Conservation (phyloP, 768 basidiomycete species). For the Tremella fuciformis region DNA sequence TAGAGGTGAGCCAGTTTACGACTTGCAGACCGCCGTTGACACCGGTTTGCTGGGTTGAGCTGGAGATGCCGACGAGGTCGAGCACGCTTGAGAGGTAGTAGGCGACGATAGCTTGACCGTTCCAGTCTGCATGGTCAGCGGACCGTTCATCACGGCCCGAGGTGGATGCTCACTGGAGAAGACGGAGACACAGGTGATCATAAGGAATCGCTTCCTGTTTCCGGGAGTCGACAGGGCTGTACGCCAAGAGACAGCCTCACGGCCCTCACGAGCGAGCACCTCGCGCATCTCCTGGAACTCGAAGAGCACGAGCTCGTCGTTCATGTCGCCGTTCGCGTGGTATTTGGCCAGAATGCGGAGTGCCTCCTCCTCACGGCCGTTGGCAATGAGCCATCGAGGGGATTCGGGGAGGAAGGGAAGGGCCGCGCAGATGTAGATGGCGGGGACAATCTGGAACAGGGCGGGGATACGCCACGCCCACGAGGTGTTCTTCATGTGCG, state of each 20-base stretch:
- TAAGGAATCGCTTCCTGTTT: slow-evolving; percentile 53
- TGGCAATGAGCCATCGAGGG: slow-evolving; percentile 21
- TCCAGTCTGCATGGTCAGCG: slow-evolving; percentile 2
- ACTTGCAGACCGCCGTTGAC: slow-evolving; percentile 73
- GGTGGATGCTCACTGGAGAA: slow-evolving; percentile 9
- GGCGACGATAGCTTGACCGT: slow-evolving; percentile 6
- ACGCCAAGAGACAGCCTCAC: neutral
- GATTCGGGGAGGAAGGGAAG: slow-evolving; percentile 53
- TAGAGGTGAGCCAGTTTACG: slow-evolving; percentile 64
- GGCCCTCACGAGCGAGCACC: slow-evolving; percentile 60
- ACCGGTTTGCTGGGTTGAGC: slow-evolving; percentile 59
- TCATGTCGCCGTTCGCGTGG: slow-evolving; percentile 15
- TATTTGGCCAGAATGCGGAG: slow-evolving; percentile 2
- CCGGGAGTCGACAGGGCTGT: slow-evolving; percentile 61
- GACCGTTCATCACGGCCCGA: too few relatives aligned
- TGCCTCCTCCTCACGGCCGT: slow-evolving; percentile 12
- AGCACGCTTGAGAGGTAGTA: slow-evolving; percentile 77
- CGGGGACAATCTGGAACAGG: slow-evolving; percentile 28
- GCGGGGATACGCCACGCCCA: slow-evolving; percentile 62
- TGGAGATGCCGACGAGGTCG: slow-evolving; percentile 50
- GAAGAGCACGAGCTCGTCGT: slow-evolving; percentile 55
- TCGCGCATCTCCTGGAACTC: slow-evolving; percentile 57
- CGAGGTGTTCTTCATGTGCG: slow-evolving; percentile 14
- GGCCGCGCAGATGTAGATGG: slow-evolving; percentile 54
- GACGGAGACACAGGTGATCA: slow-evolving; percentile 2